A percentile compares a stretch with the other conserved stretches of the same genome.
Evolutionary conservation across 2,329 filamentous ascomycete genomes (phyloP).

Genomic region (Monosporascus sp.): DNA sequence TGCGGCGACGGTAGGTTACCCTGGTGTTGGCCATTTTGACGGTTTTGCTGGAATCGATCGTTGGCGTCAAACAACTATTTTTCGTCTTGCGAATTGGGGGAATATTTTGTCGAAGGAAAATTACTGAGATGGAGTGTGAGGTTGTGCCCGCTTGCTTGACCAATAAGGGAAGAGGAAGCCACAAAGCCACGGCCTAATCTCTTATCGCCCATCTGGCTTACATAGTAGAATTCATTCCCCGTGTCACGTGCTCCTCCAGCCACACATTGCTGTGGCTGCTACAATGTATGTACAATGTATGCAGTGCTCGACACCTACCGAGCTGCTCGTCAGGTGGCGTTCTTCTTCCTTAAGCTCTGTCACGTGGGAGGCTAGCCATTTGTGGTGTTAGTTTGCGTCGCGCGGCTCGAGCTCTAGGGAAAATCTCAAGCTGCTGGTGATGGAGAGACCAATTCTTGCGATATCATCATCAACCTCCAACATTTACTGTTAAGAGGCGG

Average conservation of each 20-base stretch:
- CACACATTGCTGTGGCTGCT: background rate
- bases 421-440: background rate
- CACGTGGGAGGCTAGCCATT: background rate
- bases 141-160: background rate
- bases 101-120: conserved; percentile 23
- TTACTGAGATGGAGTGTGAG: conserved; percentile 14
- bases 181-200: too few species aligned
- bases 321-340: background rate
- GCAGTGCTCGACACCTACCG: background rate
- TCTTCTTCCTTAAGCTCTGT: background rate
- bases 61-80: conserved; percentile 23
- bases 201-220: too few species aligned
- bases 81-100: conserved; percentile 16
- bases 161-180: background rate
- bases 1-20: conserved; percentile 70
- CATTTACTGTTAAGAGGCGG: conserved; percentile 1
- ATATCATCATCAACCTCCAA: conserved; percentile 2
- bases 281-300: too few species aligned
- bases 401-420: background rate
- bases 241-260: too few species aligned
- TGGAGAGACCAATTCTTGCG: background rate
- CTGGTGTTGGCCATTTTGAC: conserved; percentile 55
- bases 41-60: conserved; percentile 21
- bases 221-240: too few species aligned
- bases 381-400: background rate